phyloP scores from a whole-genome alignment of 2,329 filamentous ascomycete genomes.

The Neoarthrinium moseri region DNA sequence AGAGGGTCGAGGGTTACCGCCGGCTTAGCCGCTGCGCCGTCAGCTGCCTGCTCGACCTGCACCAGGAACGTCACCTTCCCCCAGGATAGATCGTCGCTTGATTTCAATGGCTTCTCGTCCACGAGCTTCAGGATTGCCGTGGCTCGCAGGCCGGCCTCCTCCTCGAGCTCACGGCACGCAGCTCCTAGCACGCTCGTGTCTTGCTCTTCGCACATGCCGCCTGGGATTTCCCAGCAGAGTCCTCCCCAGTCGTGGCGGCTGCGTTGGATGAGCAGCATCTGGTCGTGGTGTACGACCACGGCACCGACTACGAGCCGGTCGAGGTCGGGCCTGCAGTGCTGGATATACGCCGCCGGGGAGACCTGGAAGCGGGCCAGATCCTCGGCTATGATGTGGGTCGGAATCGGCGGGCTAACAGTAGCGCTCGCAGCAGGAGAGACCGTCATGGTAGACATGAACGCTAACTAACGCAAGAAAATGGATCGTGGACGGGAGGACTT shows the following conservation, averaged over 20 bases:
- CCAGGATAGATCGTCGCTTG: constrained; percentile 20
- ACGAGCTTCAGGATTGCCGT: constrained; percentile 32
- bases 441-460: too few species aligned
- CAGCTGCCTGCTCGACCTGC: constrained; percentile 8
- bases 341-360: constrained; percentile 11
- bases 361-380: constrained; percentile 10
- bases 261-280: constrained; percentile 46
- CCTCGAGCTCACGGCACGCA: constrained; percentile 46
- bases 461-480: too few species aligned
- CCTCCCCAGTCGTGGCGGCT: constrained; percentile 43
- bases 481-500: too few species aligned
- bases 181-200: constrained; percentile 41
- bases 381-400: constrained; percentile 4
- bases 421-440: too few species aligned
- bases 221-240: constrained; percentile 46
- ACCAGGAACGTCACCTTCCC: constrained; percentile 16
- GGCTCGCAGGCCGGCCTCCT: constrained; percentile 22
- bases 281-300: constrained; percentile 31
- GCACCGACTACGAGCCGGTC: constrained; percentile 21
- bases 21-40: neutral
- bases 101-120: constrained; percentile 32
- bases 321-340: constrained; percentile 4
- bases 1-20: constrained; percentile 14
- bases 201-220: constrained; percentile 42
- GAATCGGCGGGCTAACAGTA: too few species aligned